Conservation (phyloP, 2,329 filamentous ascomycete species). For the Chaetomiaceae sp. region DNA sequence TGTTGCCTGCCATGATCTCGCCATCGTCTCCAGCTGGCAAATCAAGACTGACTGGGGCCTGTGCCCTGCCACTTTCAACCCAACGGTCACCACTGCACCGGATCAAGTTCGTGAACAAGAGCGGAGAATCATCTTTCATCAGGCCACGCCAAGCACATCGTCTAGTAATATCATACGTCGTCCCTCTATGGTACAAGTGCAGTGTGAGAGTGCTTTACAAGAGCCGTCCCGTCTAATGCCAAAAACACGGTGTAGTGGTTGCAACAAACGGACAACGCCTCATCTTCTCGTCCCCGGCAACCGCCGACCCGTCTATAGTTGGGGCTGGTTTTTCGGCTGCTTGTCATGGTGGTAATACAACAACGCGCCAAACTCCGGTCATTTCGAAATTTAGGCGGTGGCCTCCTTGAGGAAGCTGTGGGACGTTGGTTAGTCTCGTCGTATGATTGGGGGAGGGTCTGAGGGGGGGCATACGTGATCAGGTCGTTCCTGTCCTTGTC, state of each 20-base stretch:
- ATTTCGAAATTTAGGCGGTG: conserved; percentile 9
- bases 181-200: conserved; percentile 28
- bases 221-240: conserved; percentile 30
- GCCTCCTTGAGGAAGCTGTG: conserved; percentile 19
- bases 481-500: conserved; percentile 98
- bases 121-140: conserved; percentile 15
- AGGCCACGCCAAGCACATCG: conserved; percentile 16
- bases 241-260: conserved; percentile 7
- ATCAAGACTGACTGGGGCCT: no score
- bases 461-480: conserved; percentile 67
- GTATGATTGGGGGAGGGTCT: background rate
- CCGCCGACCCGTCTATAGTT: background rate
- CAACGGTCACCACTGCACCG: no score
- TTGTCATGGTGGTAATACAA: conserved; percentile 10
- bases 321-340: background rate
- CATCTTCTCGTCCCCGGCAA: background rate
- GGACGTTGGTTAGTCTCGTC: background rate
- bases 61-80: no score
- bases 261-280: conserved; percentile 9
- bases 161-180: conserved; percentile 21
- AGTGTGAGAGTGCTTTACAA: conserved; percentile 9
- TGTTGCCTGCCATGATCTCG: no score
- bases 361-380: background rate
- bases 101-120: background rate
- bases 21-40: no score